phyloP scores from a whole-genome alignment of 306 rosid genomes.

The Spatholobus suberectus region DNA sequence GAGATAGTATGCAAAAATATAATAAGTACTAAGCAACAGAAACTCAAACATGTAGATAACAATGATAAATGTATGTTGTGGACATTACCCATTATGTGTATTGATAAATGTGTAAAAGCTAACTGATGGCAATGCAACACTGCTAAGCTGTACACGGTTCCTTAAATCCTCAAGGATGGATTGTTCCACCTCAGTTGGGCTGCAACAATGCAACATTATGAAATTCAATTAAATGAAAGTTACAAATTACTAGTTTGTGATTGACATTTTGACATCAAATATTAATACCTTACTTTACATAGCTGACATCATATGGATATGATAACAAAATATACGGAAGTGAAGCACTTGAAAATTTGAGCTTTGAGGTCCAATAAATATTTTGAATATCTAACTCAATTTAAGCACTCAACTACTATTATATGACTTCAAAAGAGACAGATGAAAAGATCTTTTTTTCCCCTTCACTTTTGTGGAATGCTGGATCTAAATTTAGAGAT shows the following conservation, averaged over 20 bases:
- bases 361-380: neutral
- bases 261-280: slow-evolving; percentile 24
- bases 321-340: slow-evolving; percentile 17
- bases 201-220: slow-evolving; percentile 52
- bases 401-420: neutral
- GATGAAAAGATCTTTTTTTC: neutral
- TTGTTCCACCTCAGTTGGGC: slow-evolving; percentile 89
- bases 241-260: neutral
- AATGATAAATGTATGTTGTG: slow-evolving; percentile 12
- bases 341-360: slow-evolving; percentile 30
- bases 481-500: no score
- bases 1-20: slow-evolving; percentile 38
- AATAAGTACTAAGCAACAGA: slow-evolving; percentile 39
- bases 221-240: slow-evolving; percentile 21
- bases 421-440: no score
- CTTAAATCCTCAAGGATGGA: slow-evolving; percentile 95
- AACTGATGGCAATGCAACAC: slow-evolving; percentile 89
- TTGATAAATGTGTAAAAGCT: slow-evolving; percentile 90
- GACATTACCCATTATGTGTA: slow-evolving; percentile 81
- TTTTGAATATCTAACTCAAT: neutral
- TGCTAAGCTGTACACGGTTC: slow-evolving; percentile 95
- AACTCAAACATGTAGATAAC: slow-evolving; percentile 29
- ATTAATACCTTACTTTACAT: neutral
- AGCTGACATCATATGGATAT: slow-evolving; percentile 25
- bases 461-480: slow-evolving; percentile 2